phyloP scores from a whole-genome alignment of 495 filamentous ascomycete genomes.

The Neurospora sp. region DNA sequence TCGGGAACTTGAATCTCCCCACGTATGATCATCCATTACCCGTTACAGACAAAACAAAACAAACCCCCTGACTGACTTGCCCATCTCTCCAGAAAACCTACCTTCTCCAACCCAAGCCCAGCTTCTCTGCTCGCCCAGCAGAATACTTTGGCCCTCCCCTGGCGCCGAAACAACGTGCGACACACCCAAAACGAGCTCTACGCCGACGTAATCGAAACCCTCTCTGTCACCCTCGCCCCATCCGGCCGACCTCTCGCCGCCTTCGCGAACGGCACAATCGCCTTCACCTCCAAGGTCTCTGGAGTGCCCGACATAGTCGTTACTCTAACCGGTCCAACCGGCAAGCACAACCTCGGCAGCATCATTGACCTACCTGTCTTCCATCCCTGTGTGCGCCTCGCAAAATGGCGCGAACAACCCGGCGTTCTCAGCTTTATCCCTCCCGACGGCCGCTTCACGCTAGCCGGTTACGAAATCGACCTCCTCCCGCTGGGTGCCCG shows the following conservation, averaged over 20 bases:
- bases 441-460: conserved; percentile 88
- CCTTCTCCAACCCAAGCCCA: conserved; percentile 7
- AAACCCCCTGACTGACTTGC: neutral
- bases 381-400: conserved; percentile 86
- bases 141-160: conserved; percentile 50
- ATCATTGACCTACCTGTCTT: conserved; percentile 87
- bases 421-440: conserved; percentile 91
- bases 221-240: conserved; percentile 78
- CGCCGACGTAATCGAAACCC: conserved; percentile 86
- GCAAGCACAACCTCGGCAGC: conserved; percentile 58
- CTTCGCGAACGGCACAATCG: conserved; percentile 84
- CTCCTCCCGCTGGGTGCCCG: conserved; percentile 53
- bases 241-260: conserved; percentile 81
- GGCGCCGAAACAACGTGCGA: conserved; percentile 83
- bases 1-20: conserved; percentile 79
- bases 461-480: conserved; percentile 92
- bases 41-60: neutral
- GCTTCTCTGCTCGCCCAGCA: conserved; percentile 26
- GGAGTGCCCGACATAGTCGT: conserved; percentile 84
- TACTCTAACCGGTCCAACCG: conserved; percentile 66
- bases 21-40: conserved; percentile 35
- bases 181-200: conserved; percentile 97
- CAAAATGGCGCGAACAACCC: conserved; percentile 73
- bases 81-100: conserved; percentile 6
- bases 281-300: conserved; percentile 89